Conservation (phyloP, 345 rosid species). For the Rhodomyrtus tomentosa region DNA sequence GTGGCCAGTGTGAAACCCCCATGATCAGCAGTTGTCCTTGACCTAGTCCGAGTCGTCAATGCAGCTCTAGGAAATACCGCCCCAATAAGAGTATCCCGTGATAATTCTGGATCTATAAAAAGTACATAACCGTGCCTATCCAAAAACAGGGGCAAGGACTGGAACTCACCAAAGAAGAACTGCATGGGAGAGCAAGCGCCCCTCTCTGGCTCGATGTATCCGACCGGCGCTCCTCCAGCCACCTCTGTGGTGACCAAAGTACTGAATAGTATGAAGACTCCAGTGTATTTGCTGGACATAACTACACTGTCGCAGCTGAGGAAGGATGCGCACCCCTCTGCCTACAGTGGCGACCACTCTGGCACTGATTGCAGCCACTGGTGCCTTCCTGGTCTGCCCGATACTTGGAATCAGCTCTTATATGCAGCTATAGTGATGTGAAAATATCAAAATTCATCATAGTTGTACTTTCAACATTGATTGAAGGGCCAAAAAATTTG, state of each 20-base stretch:
- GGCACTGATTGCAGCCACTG: conserved; percentile 91
- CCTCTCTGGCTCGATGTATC: conserved; percentile 56
- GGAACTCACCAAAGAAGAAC: conserved; percentile 56
- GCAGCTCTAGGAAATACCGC: background rate
- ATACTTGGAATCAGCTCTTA: conserved; percentile 92
- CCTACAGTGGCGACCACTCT: conserved; percentile 31
- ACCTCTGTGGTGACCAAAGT: conserved; percentile 42
- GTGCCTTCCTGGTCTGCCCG: conserved; percentile 96
- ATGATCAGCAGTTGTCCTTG: background rate
- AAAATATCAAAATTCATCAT: background rate
- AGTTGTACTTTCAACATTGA: background rate
- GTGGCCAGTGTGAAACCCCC: background rate
- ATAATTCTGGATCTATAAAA: background rate
- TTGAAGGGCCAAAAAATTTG: background rate
- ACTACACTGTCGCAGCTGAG: conserved; percentile 78
- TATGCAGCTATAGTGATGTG: conserved; percentile 50
- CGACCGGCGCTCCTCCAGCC: conserved; percentile 65
- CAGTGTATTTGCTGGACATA: conserved; percentile 69
- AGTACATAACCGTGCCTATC: background rate
- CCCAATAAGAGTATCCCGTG: background rate
- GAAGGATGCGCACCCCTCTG: conserved; percentile 87
- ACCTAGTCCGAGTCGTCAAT: background rate
- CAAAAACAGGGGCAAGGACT: conserved; percentile 55
- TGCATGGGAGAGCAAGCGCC: conserved; percentile 63
- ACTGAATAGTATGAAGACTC: conserved; percentile 38